Conservation (phyloP, 2,329 filamentous ascomycete genomes). For the Sordariomycetes sp. region DNA sequence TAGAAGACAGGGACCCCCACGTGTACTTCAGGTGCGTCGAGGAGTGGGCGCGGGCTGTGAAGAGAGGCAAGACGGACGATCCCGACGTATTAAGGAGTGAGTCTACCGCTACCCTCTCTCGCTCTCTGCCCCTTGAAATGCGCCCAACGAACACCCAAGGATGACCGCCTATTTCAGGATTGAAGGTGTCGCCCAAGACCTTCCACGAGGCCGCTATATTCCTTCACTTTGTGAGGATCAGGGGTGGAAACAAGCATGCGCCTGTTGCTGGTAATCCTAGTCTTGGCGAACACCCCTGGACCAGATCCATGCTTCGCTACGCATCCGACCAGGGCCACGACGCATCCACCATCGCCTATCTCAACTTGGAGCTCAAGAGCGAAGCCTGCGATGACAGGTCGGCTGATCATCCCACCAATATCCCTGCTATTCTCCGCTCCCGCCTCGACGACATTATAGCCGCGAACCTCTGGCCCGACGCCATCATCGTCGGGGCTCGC, state of each 20-base stretch:
- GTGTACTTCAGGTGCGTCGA: slow-evolving; percentile 1
- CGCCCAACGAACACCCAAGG: not conserved
- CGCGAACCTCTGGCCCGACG: slow-evolving; percentile 20
- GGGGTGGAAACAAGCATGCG: too few species aligned
- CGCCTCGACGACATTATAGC: slow-evolving; percentile 19
- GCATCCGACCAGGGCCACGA: slow-evolving; percentile 19
- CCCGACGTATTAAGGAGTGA: not conserved
- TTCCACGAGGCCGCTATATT: slow-evolving; percentile 5
- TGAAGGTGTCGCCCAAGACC: not conserved
- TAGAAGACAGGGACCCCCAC: slow-evolving; percentile 1
- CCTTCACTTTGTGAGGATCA: not conserved
- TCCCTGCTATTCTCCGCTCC: slow-evolving; percentile 13
- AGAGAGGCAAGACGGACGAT: slow-evolving; percentile 3
- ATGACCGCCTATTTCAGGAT: not conserved
- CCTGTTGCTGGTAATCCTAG: not conserved
- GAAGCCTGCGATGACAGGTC: not conserved
- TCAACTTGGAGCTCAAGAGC: not conserved
- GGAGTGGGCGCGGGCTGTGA: slow-evolving; percentile 4
- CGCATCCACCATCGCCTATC: slow-evolving; percentile 15
- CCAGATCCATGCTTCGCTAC: slow-evolving; percentile 16
- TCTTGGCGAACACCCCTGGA: not conserved
- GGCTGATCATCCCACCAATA: slow-evolving; percentile 1
- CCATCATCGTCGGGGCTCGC: slow-evolving; percentile 19
- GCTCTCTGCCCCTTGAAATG: not conserved
- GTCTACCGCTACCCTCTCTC: not conserved